These are phyloP conservation scores for Boletus rex-veris DNA, from an alignment of 768 basidiomycete species.

Conservation along the genomic window DNA sequence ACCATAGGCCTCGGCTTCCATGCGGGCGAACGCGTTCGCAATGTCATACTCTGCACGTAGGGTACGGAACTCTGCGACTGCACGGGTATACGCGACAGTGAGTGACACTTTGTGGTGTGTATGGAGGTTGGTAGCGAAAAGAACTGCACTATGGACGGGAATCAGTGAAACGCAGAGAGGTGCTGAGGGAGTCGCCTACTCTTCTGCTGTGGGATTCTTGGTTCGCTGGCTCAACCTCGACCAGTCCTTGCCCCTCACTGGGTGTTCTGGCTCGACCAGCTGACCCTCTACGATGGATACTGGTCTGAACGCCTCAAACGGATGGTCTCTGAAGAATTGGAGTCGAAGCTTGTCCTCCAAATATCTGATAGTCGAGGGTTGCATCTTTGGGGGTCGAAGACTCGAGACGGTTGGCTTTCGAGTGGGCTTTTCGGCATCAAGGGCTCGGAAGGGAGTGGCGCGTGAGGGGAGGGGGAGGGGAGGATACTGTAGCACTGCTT, in stretches of 20 bases:
- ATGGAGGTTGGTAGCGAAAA: constrained; percentile 78
- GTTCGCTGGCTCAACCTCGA: constrained; percentile 76
- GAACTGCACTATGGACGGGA: constrained; percentile 57
- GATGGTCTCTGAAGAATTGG: constrained; percentile 94
- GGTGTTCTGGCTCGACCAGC: constrained; percentile 52
- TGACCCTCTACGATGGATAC: constrained; percentile 71
- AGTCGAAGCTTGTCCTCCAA: constrained; percentile 81
- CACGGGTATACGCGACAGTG: constrained; percentile 73
- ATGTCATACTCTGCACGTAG: constrained; percentile 84
- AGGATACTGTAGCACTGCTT: constrained; percentile 83
- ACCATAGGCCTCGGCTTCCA: constrained; percentile 79
- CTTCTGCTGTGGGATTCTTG: constrained; percentile 81
- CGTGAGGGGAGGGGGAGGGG: constrained; percentile 82
- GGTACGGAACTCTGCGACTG: constrained; percentile 83
- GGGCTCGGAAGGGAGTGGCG: constrained; percentile 47
- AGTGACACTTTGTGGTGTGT: constrained; percentile 59
- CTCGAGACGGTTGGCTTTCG: constrained; percentile 23
- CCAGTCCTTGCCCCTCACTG: constrained; percentile 64
- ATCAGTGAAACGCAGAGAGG: constrained; percentile 5
- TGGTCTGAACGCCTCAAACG: constrained; percentile 90
- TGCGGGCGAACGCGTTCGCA: constrained; percentile 66
- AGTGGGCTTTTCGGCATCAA: constrained; percentile 40
- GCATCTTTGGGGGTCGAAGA: constrained; percentile 38
- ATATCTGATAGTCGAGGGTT: constrained; percentile 65
- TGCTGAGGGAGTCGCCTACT: constrained; percentile 52